Evolutionary conservation across 495 filamentous ascomycete species (phyloP).

Genomic region (Aspergillus ostianus): DNA sequence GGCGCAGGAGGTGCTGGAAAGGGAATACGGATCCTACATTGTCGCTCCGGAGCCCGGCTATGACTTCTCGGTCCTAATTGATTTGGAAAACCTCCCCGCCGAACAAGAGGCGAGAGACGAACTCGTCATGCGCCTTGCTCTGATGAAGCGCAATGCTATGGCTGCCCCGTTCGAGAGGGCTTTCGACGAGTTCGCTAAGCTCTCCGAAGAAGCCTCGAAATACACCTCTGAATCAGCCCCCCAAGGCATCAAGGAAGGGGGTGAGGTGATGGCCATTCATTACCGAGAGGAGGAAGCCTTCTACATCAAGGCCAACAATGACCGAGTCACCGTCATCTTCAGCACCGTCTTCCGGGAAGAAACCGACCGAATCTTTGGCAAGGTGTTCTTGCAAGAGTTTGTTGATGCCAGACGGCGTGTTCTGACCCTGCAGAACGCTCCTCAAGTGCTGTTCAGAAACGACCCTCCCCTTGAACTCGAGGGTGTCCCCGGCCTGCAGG

Average conservation of each 20-base stretch:
- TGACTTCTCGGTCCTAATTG: conserved; percentile 88
- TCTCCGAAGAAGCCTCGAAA: conserved; percentile 83
- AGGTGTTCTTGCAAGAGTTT: conserved; percentile 94
- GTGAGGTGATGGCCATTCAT: conserved; percentile 92
- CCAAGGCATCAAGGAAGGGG: conserved; percentile 80
- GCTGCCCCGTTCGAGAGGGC: conserved; percentile 95
- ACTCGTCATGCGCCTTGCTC: conserved; percentile 76
- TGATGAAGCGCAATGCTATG: conserved; percentile 97
- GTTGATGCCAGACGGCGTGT: conserved; percentile 87
- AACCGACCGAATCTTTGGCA: conserved; percentile 94
- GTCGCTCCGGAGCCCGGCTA: conserved; percentile 84
- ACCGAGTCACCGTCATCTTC: conserved; percentile 98
- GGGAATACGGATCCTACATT: conserved; percentile 93
- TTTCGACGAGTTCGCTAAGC: conserved; percentile 84
- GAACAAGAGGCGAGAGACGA: conserved; percentile 79
- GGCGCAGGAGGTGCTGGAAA: conserved; percentile 82
- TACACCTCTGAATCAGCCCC: conserved; percentile 90
- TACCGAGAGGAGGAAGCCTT: conserved; percentile 99
- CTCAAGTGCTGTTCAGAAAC: conserved; percentile 95
- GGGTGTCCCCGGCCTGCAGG: conserved; percentile 76
- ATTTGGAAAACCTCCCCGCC: conserved; percentile 80
- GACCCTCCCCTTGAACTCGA: conserved; percentile 91
- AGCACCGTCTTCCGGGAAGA: conserved; percentile 97
- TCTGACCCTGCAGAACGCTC: conserved; percentile 88
- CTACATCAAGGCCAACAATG: conserved; percentile 95